Evolutionary conservation across 2,329 filamentous ascomycete species (phyloP).

Genomic region (Aureobasidium subglaciale): DNA sequence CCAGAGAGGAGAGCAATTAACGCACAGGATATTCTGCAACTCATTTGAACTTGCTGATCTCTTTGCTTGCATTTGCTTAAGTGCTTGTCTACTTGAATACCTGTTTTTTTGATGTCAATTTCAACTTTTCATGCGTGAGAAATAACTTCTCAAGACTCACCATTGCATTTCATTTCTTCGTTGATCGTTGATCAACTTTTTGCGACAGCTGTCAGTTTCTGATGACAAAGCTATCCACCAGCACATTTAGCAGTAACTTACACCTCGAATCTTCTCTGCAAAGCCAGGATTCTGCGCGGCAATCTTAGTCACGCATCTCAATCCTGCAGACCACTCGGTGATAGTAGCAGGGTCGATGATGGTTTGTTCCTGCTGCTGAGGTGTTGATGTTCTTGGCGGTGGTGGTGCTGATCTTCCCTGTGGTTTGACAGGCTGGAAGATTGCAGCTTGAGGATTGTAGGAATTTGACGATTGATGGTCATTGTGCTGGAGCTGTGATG

Average conservation of each 20-base stretch:
- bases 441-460: conserved; percentile 6
- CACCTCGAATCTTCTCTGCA: conserved; percentile 33
- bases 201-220: background rate
- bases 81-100: conserved; percentile 27
- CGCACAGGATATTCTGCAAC: conserved; percentile 27
- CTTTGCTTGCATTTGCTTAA: conserved; percentile 28
- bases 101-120: background rate
- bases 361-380: background rate
- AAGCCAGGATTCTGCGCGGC: conserved; percentile 39
- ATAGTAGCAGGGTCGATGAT: conserved; percentile 42
- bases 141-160: conserved; percentile 20
- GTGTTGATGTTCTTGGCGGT: background rate
- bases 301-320: conserved; percentile 42
- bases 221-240: background rate
- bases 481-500: background rate
- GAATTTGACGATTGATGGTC: background rate
- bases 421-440: conserved; percentile 1
- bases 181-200: conserved; percentile 57
- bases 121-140: background rate
- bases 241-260: conserved; percentile 24
- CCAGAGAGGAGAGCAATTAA: conserved; percentile 11
- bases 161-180: conserved; percentile 57
- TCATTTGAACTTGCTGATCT: conserved; percentile 24
- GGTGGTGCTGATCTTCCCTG: background rate
- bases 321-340: conserved; percentile 40